Evolutionary conservation across 805 yeast genomes (phyloP).

Genomic region (Suhomyces sp.): DNA sequence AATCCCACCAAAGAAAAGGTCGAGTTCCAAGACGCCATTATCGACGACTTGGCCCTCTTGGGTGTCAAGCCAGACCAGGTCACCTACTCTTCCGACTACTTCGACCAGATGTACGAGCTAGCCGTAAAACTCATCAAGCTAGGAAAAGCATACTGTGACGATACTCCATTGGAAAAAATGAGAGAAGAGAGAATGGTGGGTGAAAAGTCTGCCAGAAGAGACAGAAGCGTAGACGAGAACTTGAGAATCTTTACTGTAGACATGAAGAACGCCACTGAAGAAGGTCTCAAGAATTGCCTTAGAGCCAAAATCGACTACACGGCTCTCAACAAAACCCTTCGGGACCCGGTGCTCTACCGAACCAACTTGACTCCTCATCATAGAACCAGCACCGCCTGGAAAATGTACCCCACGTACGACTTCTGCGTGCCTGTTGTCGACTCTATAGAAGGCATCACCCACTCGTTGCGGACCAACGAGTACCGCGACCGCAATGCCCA

Average conservation of each 20-base stretch:
- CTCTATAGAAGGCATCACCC: conserved; percentile 94
- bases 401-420: conserved; percentile 96
- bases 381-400: conserved; percentile 91
- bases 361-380: conserved; percentile 97
- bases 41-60: conserved; percentile 84
- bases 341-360: conserved; percentile 98
- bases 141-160: conserved; percentile 96
- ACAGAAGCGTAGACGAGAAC: conserved; percentile 89
- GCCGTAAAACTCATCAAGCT: conserved; percentile 86
- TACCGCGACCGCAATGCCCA: conserved; percentile 98
- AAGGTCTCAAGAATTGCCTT: conserved; percentile 85
- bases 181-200: conserved; percentile 99
- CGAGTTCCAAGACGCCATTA: conserved; percentile 90
- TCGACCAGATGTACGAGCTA: conserved; percentile 82
- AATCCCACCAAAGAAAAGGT: conserved; percentile 94
- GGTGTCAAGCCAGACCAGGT: conserved; percentile 90
- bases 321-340: conserved; percentile 86
- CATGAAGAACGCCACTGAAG: conserved; percentile 92
- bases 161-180: conserved; percentile 91
- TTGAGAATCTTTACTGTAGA: conserved; percentile 80
- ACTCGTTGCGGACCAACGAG: conserved; percentile 95
- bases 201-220: conserved; percentile 86
- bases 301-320: conserved; percentile 95
- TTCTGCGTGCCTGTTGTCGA: conserved; percentile 98
- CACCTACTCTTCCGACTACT: conserved; percentile 92